Conservation (phyloP, 2,329 filamentous ascomycete genomes). For the Macrophomina tecta region DNA sequence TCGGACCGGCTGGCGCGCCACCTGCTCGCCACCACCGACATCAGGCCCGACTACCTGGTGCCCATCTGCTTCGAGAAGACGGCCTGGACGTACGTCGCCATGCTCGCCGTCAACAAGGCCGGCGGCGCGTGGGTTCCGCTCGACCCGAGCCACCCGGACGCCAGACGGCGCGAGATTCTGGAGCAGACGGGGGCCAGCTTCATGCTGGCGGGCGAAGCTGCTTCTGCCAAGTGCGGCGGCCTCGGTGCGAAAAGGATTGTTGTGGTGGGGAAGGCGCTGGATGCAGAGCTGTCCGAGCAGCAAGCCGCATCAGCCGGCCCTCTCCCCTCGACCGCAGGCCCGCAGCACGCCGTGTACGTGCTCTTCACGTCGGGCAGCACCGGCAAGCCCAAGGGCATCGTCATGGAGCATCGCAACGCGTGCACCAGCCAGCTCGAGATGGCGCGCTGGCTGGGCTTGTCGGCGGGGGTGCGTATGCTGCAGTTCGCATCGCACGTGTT, state of each 20-base stretch:
- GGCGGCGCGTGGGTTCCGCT: background rate
- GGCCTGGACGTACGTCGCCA: background rate
- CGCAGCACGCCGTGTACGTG: constrained; percentile 30
- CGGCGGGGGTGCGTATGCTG: constrained; percentile 45
- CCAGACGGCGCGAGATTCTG: background rate
- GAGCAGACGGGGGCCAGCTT: background rate
- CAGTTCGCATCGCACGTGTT: constrained; percentile 47
- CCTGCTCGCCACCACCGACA: background rate
- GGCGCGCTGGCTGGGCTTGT: constrained; percentile 25
- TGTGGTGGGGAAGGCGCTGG: background rate
- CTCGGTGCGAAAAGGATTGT: background rate
- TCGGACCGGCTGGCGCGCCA: background rate
- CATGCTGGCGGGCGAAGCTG: background rate
- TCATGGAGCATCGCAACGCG: constrained; percentile 39
- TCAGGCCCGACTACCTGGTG: background rate
- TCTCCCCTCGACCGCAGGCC: constrained; percentile 30
- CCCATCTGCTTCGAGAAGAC: background rate
- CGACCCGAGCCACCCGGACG: background rate
- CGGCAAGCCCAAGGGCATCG: constrained; percentile 37
- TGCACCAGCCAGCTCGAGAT: constrained; percentile 33
- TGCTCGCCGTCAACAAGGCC: background rate
- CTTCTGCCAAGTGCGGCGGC: background rate
- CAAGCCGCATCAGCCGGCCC: background rate
- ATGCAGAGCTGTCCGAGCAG: background rate
- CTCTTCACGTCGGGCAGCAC: constrained; percentile 37